Percentiles rank a stretch among this genome's conserved stretches.
Evolutionary conservation across 768 basidiomycete species (phyloP).

Genomic region (Tubosaeta sp.): DNA sequence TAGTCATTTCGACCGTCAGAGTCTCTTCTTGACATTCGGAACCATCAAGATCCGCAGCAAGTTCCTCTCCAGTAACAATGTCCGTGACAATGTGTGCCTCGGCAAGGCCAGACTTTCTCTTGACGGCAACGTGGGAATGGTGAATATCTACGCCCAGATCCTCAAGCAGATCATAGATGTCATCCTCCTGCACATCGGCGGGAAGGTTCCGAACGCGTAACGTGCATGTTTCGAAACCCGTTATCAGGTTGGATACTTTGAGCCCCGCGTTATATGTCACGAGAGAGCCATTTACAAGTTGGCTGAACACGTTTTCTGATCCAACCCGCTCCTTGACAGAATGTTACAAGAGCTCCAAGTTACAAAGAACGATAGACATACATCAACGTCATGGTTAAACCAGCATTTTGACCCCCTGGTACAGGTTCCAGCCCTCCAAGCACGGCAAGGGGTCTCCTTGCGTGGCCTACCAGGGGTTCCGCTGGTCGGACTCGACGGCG

Average conservation of each 20-base stretch:
- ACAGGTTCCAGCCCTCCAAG: constrained; percentile 39
- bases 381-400: constrained; percentile 32
- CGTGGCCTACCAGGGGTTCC: background rate
- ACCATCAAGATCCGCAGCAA: constrained; percentile 45
- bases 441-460: constrained; percentile 19
- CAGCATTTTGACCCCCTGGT: constrained; percentile 33
- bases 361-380: constrained; percentile 11
- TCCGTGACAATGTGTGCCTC: constrained; percentile 45
- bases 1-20: constrained; percentile 40
- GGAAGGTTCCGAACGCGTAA: constrained; percentile 47
- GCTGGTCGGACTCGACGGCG: too few relatives aligned
- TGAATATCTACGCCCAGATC: constrained; percentile 37
- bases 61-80: constrained; percentile 35
- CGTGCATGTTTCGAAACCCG: constrained; percentile 51
- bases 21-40: constrained; percentile 42
- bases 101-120: constrained; percentile 24
- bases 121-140: constrained; percentile 33
- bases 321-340: constrained; percentile 9
- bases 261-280: constrained; percentile 50
- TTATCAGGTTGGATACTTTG: constrained; percentile 38
- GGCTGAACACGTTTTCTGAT: constrained; percentile 32
- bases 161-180: constrained; percentile 41
- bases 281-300: constrained; percentile 43
- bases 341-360: background rate
- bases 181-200: constrained; percentile 31